These are phyloP conservation scores for Anthostomella pinea DNA, from an alignment of 2,329 filamentous ascomycete genomes.

Conservation along the genomic window DNA sequence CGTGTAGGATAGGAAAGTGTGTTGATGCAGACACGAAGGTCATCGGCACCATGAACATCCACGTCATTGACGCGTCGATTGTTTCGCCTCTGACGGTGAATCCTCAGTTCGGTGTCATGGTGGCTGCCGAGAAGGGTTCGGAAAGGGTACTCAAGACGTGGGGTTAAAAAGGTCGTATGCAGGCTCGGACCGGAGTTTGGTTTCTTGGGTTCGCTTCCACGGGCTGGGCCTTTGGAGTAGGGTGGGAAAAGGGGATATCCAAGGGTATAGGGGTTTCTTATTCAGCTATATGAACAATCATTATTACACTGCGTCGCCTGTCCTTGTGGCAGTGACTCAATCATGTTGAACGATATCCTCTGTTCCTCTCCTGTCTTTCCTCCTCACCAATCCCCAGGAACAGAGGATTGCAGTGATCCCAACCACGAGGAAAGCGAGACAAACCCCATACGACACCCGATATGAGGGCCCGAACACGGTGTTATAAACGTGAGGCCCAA, in stretches of 20 bases:
- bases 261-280: no score
- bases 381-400: conserved; percentile 21
- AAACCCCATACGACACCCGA: conserved; percentile 36
- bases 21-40: conserved; percentile 47
- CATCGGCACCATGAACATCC: conserved; percentile 46
- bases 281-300: no score
- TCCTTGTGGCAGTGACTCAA: no score
- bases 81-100: conserved; percentile 50
- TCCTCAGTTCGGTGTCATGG: conserved; percentile 54
- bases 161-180: no score
- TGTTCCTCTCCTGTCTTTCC: conserved; percentile 17
- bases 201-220: no score
- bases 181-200: no score
- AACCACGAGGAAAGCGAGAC: conserved; percentile 20
- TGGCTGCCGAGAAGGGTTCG: conserved; percentile 48
- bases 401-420: conserved; percentile 22
- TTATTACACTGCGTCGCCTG: no score
- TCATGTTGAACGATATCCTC: not conserved
- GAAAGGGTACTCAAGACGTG: conserved; percentile 42
- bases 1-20: conserved; percentile 48
- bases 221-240: no score
- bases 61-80: conserved; percentile 51
- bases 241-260: no score
- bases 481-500: conserved; percentile 39
- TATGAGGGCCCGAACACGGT: conserved; percentile 39